Conservation (phyloP, 208 protist species). For the Acanthamoeba lenticulata region DNA sequence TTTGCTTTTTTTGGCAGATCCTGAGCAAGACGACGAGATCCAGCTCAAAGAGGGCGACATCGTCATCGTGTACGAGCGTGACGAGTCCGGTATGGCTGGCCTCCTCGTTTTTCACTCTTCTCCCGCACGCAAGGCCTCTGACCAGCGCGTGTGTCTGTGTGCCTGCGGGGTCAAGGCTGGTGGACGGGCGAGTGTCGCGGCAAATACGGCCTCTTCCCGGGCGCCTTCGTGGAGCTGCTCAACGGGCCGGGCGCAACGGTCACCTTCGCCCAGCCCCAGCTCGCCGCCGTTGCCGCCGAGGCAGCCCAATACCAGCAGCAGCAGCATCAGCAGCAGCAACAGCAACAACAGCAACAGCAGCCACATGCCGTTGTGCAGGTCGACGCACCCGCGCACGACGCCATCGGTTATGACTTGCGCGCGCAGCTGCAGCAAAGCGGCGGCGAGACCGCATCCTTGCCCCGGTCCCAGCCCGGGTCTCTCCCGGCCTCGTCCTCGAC, state of each 20-base stretch:
- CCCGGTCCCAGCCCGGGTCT: not conserved
- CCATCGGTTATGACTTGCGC: not conserved
- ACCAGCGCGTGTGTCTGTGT: not conserved
- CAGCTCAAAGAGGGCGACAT: slow-evolving; percentile 21
- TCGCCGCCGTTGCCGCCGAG: too few species aligned
- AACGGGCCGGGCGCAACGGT: not conserved
- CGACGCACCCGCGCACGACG: too few species aligned
- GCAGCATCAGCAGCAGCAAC: not conserved
- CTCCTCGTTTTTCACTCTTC: not conserved
- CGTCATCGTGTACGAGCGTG: not conserved
- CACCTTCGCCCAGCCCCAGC: not conserved
- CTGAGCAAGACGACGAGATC: not conserved
- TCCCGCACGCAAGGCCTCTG: not conserved
- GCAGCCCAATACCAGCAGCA: too few species aligned
- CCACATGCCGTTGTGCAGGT: not conserved
- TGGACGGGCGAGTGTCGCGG: slow-evolving; percentile 16
- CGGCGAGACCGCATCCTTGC: not conserved
- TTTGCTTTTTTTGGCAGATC: not conserved
- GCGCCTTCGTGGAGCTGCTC: not conserved
- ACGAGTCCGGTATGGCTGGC: not conserved
- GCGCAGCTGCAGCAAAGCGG: too few species aligned
- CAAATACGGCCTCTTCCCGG: slow-evolving; percentile 10
- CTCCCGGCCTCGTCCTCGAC: not conserved
- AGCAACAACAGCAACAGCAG: not conserved
- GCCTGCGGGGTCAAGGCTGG: not conserved